phyloP scores from a whole-genome alignment of 2,329 filamentous ascomycete species.

The Botrytis paeoniae region DNA sequence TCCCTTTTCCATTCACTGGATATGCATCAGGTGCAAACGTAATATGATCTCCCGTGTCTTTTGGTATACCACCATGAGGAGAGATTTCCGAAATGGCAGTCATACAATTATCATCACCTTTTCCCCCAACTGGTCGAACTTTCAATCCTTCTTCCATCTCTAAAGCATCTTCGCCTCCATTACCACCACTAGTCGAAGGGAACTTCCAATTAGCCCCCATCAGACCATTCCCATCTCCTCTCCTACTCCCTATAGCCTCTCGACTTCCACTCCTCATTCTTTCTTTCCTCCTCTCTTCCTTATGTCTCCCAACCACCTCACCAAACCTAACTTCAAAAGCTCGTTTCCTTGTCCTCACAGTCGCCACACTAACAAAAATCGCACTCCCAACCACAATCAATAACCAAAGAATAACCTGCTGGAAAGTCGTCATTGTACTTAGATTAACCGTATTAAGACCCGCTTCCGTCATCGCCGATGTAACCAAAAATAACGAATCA shows the following conservation, averaged over 20 bases:
- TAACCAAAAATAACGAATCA: conserved; percentile 64
- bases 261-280: background rate
- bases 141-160: background rate
- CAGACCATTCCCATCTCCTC: background rate
- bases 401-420: conserved; percentile 63
- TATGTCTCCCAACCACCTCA: conserved; percentile 5
- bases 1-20: background rate
- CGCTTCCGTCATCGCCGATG: conserved; percentile 64
- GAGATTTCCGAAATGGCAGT: conserved; percentile 2
- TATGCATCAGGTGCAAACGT: conserved; percentile 1
- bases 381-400: conserved; percentile 64
- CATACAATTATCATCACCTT: background rate
- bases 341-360: conserved; percentile 57
- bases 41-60: conserved; percentile 3
- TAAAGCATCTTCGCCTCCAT: background rate
- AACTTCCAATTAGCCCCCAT: background rate
- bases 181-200: background rate
- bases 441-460: conserved; percentile 67
- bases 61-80: background rate
- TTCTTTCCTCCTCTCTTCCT: background rate
- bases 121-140: background rate
- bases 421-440: conserved; percentile 61
- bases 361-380: conserved; percentile 64
- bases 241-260: background rate
- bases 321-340: conserved; percentile 62